phyloP scores from a whole-genome alignment of 2,329 filamentous ascomycete genomes.

The Calonectria pseudoreteaudii region DNA sequence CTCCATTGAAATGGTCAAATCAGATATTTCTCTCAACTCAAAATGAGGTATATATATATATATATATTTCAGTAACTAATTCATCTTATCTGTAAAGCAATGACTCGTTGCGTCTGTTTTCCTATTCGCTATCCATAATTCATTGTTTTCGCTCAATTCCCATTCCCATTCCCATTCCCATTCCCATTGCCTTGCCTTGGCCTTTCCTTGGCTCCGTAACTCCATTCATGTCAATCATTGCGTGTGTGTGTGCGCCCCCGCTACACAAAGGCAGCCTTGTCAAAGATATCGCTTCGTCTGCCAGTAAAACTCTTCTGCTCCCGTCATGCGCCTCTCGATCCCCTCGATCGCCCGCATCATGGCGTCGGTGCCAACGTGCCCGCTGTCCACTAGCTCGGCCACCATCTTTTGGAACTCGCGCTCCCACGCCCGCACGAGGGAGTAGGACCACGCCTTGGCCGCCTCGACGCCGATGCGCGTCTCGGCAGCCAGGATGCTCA shows the following conservation, averaged over 20 bases:
- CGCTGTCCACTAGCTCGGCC: neutral
- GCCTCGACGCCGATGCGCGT: constrained; percentile 24
- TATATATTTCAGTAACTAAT: no score
- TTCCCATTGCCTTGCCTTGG: no score
- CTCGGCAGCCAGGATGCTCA: constrained; percentile 20
- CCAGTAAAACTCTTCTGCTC: constrained; percentile 26
- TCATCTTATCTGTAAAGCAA: no score
- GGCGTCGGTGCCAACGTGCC: neutral
- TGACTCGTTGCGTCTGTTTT: neutral
- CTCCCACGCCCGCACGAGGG: constrained; percentile 24
- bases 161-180: no score
- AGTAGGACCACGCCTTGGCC: constrained; percentile 19
- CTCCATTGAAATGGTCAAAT: neutral
- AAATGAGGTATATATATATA: neutral
- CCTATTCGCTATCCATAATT: neutral
- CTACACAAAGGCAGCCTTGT: neutral
- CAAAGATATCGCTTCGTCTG: constrained; percentile 21
- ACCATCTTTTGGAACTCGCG: constrained; percentile 20
- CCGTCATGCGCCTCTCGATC: constrained; percentile 26
- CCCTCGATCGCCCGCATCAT: constrained; percentile 9
- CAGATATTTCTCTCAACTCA: neutral
- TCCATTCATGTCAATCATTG: neutral
- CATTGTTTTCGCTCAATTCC: no score
- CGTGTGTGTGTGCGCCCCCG: no score
- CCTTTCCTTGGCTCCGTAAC: neutral